Conservation (phyloP, 2,329 filamentous ascomycete species). For the Dryadomyces quercus-mongolicae region DNA sequence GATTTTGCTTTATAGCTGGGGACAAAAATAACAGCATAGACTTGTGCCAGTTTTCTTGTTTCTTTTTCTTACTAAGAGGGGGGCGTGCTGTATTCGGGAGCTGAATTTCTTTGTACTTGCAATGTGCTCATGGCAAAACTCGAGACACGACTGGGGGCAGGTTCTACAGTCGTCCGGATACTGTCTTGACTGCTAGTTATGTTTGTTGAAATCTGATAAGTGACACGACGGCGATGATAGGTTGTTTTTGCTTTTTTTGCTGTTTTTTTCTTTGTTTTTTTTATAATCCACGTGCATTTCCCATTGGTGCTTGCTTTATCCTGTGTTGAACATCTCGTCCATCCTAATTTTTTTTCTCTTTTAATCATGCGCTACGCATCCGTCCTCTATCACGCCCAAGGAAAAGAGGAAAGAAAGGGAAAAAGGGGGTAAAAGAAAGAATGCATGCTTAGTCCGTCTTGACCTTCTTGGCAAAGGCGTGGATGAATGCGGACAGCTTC, state of each 20-base stretch:
- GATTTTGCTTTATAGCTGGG: not conserved
- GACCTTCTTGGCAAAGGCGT: conserved; percentile 29
- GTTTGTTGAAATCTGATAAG: not conserved
- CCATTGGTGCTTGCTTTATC: too few relatives aligned
- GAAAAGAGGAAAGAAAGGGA: too few relatives aligned
- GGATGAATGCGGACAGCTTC: conserved; percentile 54
- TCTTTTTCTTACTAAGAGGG: not conserved
- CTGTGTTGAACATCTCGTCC: too few relatives aligned
- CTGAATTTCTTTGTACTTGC: not conserved
- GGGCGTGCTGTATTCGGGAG: not conserved
- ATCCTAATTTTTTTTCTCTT: too few relatives aligned
- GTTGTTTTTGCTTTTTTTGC: too few relatives aligned
- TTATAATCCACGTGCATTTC: too few relatives aligned
- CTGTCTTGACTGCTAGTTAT: too few relatives aligned
- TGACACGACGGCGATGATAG: too few relatives aligned
- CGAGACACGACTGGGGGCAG: not conserved
- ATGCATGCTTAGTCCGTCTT: not conserved
- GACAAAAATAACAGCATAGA: conserved; percentile 1
- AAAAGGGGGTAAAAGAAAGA: too few relatives aligned
- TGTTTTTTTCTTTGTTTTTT: too few relatives aligned
- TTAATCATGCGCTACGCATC: too few relatives aligned
- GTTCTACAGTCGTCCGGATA: not conserved
- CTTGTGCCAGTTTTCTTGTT: not conserved
- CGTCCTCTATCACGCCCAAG: too few relatives aligned
- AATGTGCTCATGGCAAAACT: not conserved